Percentiles rank a stretch among this genome's conserved stretches.
phyloP scores from a whole-genome alignment of 441 rosid genomes.

The Raphanus hybrid region DNA sequence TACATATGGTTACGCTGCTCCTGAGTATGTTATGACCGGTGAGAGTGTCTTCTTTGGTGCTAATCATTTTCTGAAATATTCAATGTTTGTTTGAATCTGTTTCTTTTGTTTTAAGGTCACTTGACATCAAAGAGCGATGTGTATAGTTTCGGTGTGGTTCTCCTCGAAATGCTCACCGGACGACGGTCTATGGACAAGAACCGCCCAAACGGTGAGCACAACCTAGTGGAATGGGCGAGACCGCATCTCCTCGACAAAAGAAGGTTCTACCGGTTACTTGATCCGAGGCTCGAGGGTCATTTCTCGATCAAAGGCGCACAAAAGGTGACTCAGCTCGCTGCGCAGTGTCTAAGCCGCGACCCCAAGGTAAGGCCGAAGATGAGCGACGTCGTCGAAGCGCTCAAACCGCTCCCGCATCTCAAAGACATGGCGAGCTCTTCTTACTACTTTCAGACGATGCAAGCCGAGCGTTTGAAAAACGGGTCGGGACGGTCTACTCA shows the following conservation, averaged over 20 bases:
- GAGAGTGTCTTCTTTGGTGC: conserved; percentile 31
- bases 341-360: conserved; percentile 87
- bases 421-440: conserved; percentile 96
- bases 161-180: conserved; percentile 88
- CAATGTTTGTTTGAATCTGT: too few relatives aligned
- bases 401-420: conserved; percentile 80
- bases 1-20: conserved; percentile 94
- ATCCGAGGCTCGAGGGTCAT: conserved; percentile 88
- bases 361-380: conserved; percentile 88
- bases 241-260: conserved; percentile 88
- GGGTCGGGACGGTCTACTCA: conserved; percentile 13
- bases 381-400: conserved; percentile 82
- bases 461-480: conserved; percentile 56
- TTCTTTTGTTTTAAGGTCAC: conserved; percentile 51
- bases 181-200: conserved; percentile 93
- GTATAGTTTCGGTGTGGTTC: conserved; percentile 92
- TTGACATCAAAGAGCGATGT: conserved; percentile 94
- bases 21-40: conserved; percentile 97
- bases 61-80: too few relatives aligned
- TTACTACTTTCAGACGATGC: conserved; percentile 79
- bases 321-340: conserved; percentile 84
- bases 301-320: conserved; percentile 90
- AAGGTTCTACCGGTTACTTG: conserved; percentile 78
- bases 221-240: conserved; percentile 94
- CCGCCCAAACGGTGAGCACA: conserved; percentile 91